Evolutionary conservation across 345 rosid species (phyloP), one percentile per base, ranked within the genome.

Genomic region (Bretschneidera sinensis): DNA sequence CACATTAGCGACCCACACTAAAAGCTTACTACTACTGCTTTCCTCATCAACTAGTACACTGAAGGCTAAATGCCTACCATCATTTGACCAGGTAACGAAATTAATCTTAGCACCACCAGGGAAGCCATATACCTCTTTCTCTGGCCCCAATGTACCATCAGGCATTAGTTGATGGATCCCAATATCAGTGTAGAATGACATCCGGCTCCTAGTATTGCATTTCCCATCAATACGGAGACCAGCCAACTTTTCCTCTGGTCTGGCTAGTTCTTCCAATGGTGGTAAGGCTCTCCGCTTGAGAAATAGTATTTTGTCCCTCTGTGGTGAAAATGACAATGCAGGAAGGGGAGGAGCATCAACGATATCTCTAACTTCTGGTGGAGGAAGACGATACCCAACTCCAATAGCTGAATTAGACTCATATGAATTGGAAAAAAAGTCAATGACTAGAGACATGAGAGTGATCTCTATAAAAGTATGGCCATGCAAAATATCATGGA

Each of bases 301-400:
- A 66, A 90, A 94, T 53, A 90, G 54, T 33, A 94, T 81, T 66
- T 85, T 94, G 70, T 94, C 92, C 67, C 92, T 81, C 0, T 83
- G 86, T 1, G 99, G 97, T 13, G 99, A 94, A 81, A 94, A 88
- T 24, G 99, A 85, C 63, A 94, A 61, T 5, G 97, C 97, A 0
- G 97, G 99, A 47, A 88, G 76, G 0, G 97, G 97, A 2, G 95
- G 96, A 13, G 97, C 91, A 75, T 94, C 97, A 11, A 94, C 96
- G 17, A 94, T 90, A 65, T 90, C 89, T 70, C 73, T 78, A 74
- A 94, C 88, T 68, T 86, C 96, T 6, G 85, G 80, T 2, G 97
- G 95, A 54, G 99, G 97, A 60, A 86, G 70, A 54, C 76, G 87
- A 71, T 86, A 94, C 2, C 73, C 71, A 31, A 84, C 81, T 51